Conservation (phyloP, 164 flowering plant species). For the Tetrastigma voinierianum region DNA sequence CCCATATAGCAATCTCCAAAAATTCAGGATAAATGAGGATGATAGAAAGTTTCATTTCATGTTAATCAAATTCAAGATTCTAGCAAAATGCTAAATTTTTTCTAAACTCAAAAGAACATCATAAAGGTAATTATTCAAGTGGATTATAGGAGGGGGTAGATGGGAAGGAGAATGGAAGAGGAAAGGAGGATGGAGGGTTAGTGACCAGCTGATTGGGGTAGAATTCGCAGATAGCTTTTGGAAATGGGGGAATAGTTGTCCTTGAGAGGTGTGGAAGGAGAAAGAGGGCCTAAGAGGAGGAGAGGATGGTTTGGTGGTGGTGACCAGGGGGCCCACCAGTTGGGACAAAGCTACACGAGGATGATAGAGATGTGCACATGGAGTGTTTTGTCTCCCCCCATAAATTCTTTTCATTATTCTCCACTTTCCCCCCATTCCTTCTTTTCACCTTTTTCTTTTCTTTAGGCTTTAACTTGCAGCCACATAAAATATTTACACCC, state of each 20-base stretch:
- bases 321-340: conserved; percentile 14
- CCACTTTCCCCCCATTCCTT: too few relatives aligned
- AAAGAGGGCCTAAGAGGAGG: conserved; percentile 2
- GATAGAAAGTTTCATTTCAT: too few relatives aligned
- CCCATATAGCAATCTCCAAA: too few relatives aligned
- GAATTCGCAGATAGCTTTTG: background rate
- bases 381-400: conserved; percentile 16
- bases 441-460: conserved; percentile 5
- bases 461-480: background rate
- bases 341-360: conserved; percentile 13
- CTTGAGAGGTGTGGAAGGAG: conserved; percentile 3
- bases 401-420: too few relatives aligned
- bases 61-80: too few relatives aligned
- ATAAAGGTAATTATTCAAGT: too few relatives aligned
- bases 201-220: conserved; percentile 19
- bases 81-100: too few relatives aligned
- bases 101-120: too few relatives aligned
- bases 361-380: conserved; percentile 40
- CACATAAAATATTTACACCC: too few relatives aligned
- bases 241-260: conserved; percentile 4
- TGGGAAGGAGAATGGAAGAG: background rate
- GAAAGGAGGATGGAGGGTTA: conserved; percentile 14
- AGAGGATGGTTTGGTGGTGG: conserved; percentile 12
- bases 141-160: background rate
- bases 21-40: too few relatives aligned